Conservation (phyloP, 331 rosid genomes). For the Rhamnella rubrinervis region DNA sequence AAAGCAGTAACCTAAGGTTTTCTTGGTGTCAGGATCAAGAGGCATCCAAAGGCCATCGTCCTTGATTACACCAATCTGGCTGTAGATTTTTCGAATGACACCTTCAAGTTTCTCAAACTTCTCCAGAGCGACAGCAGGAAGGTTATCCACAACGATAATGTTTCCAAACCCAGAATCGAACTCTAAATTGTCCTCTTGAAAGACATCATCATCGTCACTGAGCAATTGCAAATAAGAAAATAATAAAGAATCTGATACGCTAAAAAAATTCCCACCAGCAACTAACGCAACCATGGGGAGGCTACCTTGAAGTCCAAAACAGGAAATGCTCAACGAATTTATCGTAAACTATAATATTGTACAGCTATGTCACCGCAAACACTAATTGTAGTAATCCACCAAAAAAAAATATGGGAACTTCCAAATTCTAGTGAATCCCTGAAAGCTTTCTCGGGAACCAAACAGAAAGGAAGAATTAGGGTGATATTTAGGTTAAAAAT, state of each 20-base stretch:
- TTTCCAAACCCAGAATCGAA: constrained; percentile 70
- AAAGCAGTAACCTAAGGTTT: constrained; percentile 74
- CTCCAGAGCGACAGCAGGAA: constrained; percentile 73
- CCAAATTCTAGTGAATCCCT: no score
- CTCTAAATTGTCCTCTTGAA: constrained; percentile 58
- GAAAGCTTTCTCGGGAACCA: not conserved
- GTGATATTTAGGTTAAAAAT: not conserved
- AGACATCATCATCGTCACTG: constrained; percentile 72
- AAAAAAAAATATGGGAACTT: no score
- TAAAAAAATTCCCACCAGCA: no score
- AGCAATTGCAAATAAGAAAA: not conserved
- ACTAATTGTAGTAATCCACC: no score
- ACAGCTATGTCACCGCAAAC: no score
- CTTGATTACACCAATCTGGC: constrained; percentile 81
- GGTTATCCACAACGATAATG: constrained; percentile 77
- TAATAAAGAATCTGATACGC: not conserved
- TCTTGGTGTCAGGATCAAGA: constrained; percentile 46
- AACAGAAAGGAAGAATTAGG: not conserved
- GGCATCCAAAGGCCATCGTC: constrained; percentile 96
- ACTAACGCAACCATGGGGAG: no score
- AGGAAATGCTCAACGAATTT: no score
- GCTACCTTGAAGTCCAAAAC: no score
- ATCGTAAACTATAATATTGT: no score
- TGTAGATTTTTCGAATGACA: constrained; percentile 67
- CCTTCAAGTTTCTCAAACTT: constrained; percentile 82